Evolutionary conservation across 73 alveolate species (phyloP).

Genomic region (Tetrahymena elliotti): DNA sequence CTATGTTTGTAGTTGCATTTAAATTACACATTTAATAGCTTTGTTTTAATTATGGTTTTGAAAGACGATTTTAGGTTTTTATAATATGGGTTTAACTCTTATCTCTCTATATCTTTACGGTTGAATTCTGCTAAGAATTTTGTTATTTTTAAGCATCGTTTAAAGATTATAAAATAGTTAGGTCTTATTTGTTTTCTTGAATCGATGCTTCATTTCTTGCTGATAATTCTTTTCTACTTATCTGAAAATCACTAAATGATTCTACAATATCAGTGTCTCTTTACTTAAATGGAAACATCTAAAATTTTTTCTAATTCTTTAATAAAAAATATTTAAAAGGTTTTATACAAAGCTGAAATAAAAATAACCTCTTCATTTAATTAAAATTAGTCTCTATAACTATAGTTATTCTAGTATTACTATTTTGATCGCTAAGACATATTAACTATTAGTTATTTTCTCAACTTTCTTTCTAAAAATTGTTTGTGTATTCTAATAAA

Average conservation of each 20-base stretch:
- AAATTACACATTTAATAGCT: too few species aligned
- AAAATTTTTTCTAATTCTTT: background rate
- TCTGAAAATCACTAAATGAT: background rate
- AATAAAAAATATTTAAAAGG: too few species aligned
- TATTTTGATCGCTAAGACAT: too few species aligned
- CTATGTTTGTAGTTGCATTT: background rate
- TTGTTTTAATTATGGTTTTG: too few species aligned
- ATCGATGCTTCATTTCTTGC: background rate
- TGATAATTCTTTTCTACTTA: background rate
- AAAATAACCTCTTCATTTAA: too few species aligned
- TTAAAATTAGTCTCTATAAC: too few species aligned
- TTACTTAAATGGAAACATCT: background rate
- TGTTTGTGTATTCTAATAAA: too few species aligned
- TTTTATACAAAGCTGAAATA: too few species aligned
- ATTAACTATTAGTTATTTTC: too few species aligned
- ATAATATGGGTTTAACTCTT: background rate
- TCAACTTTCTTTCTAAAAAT: too few species aligned
- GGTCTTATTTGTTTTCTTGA: background rate
- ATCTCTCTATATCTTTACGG: background rate
- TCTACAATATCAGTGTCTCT: background rate
- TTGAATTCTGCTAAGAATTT: background rate
- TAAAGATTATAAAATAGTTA: background rate
- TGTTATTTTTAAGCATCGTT: background rate
- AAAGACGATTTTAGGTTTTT: too few species aligned
- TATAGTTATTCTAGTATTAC: too few species aligned